These are phyloP conservation scores for Stereocaulon alpinum DNA, from an alignment of 495 filamentous ascomycete genomes.

Conservation along the genomic window DNA sequence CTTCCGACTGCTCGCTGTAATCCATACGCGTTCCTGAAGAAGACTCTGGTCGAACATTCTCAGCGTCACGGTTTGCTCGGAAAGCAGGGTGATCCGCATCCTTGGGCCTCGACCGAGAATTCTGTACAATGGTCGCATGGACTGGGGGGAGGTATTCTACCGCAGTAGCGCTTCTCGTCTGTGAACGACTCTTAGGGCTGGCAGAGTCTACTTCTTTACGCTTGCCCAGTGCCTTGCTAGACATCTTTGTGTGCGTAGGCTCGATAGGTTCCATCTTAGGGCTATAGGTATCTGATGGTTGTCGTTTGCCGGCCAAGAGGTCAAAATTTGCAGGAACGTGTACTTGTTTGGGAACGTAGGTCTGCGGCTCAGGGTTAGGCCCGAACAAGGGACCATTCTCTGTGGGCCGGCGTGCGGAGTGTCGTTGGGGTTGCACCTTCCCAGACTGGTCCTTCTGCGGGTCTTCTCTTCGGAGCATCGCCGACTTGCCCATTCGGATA, in stretches of 20 bases:
- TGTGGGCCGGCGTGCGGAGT: slow-evolving; percentile 13
- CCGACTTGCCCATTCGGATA: neutral
- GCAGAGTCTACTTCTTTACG: neutral
- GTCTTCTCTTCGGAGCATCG: neutral
- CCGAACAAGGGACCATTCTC: slow-evolving; percentile 5
- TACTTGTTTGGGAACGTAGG: neutral
- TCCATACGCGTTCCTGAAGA: slow-evolving; percentile 22
- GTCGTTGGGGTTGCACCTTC: slow-evolving; percentile 13
- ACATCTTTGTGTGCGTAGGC: slow-evolving; percentile 9
- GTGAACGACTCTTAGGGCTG: neutral
- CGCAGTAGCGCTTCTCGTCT: slow-evolving; percentile 7
- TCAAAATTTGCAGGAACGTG: slow-evolving; percentile 12
- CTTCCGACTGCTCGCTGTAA: slow-evolving; percentile 15
- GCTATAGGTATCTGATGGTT: slow-evolving; percentile 10
- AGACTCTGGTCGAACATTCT: slow-evolving; percentile 18
- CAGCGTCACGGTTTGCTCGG: slow-evolving; percentile 9
- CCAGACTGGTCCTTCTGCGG: neutral
- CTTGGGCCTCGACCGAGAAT: slow-evolving; percentile 1
- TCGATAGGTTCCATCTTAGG: slow-evolving; percentile 11
- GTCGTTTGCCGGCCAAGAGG: slow-evolving; percentile 6
- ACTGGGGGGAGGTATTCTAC: slow-evolving; percentile 15
- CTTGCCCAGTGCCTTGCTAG: slow-evolving; percentile 4
- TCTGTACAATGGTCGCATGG: slow-evolving; percentile 19
- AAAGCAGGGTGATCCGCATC: slow-evolving; percentile 12
- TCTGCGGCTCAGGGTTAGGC: slow-evolving; percentile 1